Percentiles rank a stretch among this genome's conserved stretches.
These are phyloP conservation scores for Thuidium tamariscinum DNA, from an alignment of 225 moss, liverwort and hornwort species.

Conservation along the genomic window DNA sequence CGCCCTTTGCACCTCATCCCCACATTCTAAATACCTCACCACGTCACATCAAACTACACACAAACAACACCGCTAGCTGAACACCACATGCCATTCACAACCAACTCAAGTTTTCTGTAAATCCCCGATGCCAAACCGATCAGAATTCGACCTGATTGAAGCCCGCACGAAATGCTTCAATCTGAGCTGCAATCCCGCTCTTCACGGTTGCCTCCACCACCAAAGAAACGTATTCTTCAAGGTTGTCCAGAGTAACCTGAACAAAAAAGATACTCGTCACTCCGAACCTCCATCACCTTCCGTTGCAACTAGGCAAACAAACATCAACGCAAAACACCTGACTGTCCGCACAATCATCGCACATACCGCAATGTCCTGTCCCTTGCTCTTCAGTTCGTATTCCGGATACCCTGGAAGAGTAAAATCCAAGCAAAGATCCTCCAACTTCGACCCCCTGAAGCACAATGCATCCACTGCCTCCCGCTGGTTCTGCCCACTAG, in stretches of 20 bases:
- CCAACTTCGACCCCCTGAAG: constrained; percentile 51
- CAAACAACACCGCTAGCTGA: background rate
- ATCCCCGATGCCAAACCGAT: background rate
- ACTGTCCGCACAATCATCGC: background rate
- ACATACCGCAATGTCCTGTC: constrained; percentile 59
- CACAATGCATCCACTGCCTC: constrained; percentile 31
- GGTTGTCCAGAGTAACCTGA: constrained; percentile 70
- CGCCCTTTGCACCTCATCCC: background rate
- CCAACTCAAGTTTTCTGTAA: background rate
- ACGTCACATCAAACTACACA: background rate
- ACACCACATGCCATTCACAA: background rate
- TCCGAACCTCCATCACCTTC: background rate
- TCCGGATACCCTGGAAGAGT: constrained; percentile 92
- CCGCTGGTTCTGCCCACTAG: constrained; percentile 2
- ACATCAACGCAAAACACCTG: background rate
- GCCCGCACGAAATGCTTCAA: constrained; percentile 79
- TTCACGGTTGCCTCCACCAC: constrained; percentile 90
- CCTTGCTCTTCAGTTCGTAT: constrained; percentile 51
- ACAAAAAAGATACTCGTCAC: background rate
- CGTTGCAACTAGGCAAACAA: background rate
- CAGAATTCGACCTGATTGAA: constrained; percentile 65
- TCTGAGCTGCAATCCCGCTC: constrained; percentile 59
- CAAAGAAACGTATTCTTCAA: constrained; percentile 78
- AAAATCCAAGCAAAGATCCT: constrained; percentile 89
- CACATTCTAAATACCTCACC: background rate